A percentile compares a stretch with the other conserved stretches of the same genome.
Conservation (phyloP, 192 early-diverging fungal genomes). For the Funneliformis geosporum region DNA sequence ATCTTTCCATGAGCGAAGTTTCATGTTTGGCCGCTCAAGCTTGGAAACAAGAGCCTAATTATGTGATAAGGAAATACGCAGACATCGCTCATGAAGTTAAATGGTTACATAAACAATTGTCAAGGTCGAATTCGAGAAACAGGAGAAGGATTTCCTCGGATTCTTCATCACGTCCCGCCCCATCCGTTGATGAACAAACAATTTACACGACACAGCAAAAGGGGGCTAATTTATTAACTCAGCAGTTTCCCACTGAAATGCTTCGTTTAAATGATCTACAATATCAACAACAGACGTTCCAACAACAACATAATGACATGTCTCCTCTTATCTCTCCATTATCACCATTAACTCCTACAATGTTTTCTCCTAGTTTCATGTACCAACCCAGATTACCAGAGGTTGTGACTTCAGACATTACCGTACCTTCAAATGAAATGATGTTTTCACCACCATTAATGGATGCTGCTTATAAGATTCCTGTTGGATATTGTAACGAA, state of each 20-base stretch:
- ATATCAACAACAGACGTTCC: neutral
- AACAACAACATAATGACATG: neutral
- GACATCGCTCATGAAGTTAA: slow-evolving; percentile 31
- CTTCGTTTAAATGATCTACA: neutral
- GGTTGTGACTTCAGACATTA: neutral
- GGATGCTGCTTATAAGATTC: neutral
- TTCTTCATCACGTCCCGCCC: neutral
- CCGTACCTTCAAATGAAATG: neutral
- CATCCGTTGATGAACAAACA: neutral
- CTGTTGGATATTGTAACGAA: neutral
- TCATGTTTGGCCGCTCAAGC: slow-evolving; percentile 28
- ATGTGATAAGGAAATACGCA: slow-evolving; percentile 24
- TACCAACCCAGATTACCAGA: neutral
- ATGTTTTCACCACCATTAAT: neutral
- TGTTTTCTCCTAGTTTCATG: neutral
- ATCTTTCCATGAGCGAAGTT: slow-evolving; percentile 32
- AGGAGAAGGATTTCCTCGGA: neutral
- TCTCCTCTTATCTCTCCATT: neutral
- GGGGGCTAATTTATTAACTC: neutral
- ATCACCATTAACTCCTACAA: neutral
- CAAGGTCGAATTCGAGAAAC: slow-evolving; percentile 9
- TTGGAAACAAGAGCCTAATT: slow-evolving; percentile 31
- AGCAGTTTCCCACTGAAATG: neutral
- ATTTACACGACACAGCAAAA: neutral
- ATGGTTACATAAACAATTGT: slow-evolving; percentile 24